Conservation (phyloP, 345 rosid genomes). For the Brassica rapa region DNA sequence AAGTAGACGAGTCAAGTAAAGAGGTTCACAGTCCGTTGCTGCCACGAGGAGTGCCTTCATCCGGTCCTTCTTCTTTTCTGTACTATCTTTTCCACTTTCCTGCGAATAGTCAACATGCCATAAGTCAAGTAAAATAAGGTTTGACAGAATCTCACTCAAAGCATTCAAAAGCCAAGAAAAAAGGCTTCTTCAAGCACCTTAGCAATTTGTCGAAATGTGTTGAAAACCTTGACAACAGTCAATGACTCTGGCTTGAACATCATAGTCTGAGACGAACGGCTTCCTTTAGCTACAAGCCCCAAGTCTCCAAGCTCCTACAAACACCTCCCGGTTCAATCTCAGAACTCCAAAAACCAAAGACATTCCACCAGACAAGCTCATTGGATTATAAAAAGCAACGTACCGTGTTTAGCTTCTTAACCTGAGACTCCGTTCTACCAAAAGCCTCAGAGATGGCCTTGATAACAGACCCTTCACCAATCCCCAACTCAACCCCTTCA, state of each 20-base stretch:
- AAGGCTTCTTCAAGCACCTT: constrained; percentile 51
- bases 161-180: constrained; percentile 2
- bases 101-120: constrained; percentile 38
- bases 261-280: constrained; percentile 87
- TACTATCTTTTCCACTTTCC: constrained; percentile 97
- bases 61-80: constrained; percentile 87
- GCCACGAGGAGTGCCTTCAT: constrained; percentile 96
- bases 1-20: constrained; percentile 83
- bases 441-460: constrained; percentile 85
- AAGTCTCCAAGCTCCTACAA: constrained; percentile 80
- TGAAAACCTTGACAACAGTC: constrained; percentile 79
- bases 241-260: constrained; percentile 87
- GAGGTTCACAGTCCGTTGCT: constrained; percentile 94
- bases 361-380: constrained; percentile 3
- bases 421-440: constrained; percentile 76
- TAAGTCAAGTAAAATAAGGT: neutral
- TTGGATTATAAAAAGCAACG: constrained; percentile 4
- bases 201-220: constrained; percentile 75
- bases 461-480: constrained; percentile 75
- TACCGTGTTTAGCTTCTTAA: constrained; percentile 74
- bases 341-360: neutral
- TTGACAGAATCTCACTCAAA: constrained; percentile 9
- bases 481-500: constrained; percentile 90
- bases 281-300: constrained; percentile 93
- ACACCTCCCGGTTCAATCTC: neutral